These are phyloP conservation scores for Citrus cavaleriei DNA, from an alignment of 345 rosid genomes.

Conservation along the genomic window DNA sequence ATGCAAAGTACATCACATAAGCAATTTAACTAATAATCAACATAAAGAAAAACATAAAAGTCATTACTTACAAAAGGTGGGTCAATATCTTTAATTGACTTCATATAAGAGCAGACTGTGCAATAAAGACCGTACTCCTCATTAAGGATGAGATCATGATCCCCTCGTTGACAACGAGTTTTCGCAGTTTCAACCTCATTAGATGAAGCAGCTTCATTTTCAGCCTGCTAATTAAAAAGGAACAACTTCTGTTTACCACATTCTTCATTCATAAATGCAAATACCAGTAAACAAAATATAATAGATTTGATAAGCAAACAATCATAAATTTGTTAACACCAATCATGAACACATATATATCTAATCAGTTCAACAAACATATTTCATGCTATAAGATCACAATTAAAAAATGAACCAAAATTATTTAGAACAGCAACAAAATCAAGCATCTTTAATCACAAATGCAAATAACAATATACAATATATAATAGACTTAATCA, in stretches of 20 bases:
- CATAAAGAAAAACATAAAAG: background rate
- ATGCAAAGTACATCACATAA: background rate
- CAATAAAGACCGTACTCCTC: conserved; percentile 53
- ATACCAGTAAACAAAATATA: background rate
- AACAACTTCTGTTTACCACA: background rate
- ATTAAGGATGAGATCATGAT: conserved; percentile 42
- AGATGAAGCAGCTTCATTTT: background rate
- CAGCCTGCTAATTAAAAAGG: conserved; percentile 13
- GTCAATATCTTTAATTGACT: conserved; percentile 27
- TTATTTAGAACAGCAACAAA: background rate
- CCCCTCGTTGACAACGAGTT: conserved; percentile 31
- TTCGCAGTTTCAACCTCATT: conserved; percentile 1
- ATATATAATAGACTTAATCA: background rate
- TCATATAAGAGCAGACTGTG: conserved; percentile 33
- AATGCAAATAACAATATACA: background rate
- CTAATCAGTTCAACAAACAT: background rate
- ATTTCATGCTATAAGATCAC: background rate
- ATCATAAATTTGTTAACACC: background rate
- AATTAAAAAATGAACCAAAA: background rate
- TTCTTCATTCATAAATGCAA: background rate
- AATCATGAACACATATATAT: background rate
- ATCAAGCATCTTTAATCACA: background rate
- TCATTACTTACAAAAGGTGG: conserved; percentile 46
- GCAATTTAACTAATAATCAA: background rate
- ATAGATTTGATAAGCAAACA: background rate